Evolutionary conservation across 2,329 filamentous ascomycete genomes (phyloP), one percentile per base, ranked within the genome.

Genomic region (Alternaria postmessia): DNA sequence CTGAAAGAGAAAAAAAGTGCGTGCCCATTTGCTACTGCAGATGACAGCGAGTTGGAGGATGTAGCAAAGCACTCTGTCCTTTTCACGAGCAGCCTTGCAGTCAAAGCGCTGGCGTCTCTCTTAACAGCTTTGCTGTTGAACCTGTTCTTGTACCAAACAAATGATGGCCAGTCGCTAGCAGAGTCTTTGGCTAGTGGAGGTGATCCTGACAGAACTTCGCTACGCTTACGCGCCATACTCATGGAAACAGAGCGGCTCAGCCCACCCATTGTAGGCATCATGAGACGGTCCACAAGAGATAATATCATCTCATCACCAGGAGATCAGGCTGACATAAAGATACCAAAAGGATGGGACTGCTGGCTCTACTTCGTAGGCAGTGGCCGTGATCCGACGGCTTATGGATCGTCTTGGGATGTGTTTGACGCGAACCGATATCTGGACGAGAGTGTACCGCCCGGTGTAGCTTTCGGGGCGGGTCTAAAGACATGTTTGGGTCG

Each of bases 91-190:
- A 49, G 46, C 14, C 30, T 49, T 18, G 46, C 46, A 2, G 46
- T 49, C n/a, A 49, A 49, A 49, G 46, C 46, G 18, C 46, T 49
- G 18, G 46, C 46, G n/a, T 49, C 46, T 16, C 26, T 49, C n/a
- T n/a, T 49, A 7, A 49, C 46, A 36, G 46, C 46, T 30, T 24
- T 49, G n/a, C 7, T 49, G 26, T 36, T 16, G 18, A 49, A 49
- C 20, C 46, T 49, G 2, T 49, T 22, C 20, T 24, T 49, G 30
- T 36, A 49, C 28, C 26, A 26, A 14, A 49, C 26, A 18, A 36
- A 49, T 7, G 46, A 34, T 8, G 46, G 18, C 5, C 46, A 26
- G 12, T 49, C 30, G n/a, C 46, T 49, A 20, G 46, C 46, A 18
- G 28, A 36, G 11, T 18, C n/a, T 49, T 20, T 49, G 28, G 30